phyloP scores from a whole-genome alignment of 2,329 filamentous ascomycete species.

The Pseudocercospora musae region DNA sequence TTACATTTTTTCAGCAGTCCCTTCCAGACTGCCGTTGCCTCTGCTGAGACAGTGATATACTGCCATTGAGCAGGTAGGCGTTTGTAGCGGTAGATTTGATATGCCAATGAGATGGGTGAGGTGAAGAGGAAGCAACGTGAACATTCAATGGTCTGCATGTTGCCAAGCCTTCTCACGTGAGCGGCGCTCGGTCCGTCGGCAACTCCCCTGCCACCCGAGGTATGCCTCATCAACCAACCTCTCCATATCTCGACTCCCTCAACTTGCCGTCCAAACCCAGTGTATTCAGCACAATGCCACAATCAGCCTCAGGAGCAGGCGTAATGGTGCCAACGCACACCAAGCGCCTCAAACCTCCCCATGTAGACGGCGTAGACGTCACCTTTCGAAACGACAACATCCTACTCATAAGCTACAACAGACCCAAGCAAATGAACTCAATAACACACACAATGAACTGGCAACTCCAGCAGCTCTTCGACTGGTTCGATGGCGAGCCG shows the following conservation, averaged over 20 bases:
- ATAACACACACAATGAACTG: constrained; percentile 43
- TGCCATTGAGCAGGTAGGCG: too few relatives aligned
- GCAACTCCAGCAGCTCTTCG: constrained; percentile 49
- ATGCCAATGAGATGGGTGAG: neutral
- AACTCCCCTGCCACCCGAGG: neutral
- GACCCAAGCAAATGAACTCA: constrained; percentile 47
- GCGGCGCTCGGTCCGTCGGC: neutral
- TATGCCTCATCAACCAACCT: too few relatives aligned
- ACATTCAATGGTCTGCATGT: neutral
- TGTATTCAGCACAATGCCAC: neutral
- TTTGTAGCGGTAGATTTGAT: too few relatives aligned
- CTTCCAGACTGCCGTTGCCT: too few relatives aligned
- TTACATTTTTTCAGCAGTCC: too few relatives aligned
- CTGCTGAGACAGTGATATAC: too few relatives aligned
- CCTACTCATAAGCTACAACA: constrained; percentile 52
- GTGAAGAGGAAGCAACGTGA: neutral
- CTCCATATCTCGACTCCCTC: too few relatives aligned
- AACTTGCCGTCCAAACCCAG: too few relatives aligned
- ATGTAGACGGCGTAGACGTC: constrained; percentile 30
- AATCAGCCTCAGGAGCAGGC: neutral
- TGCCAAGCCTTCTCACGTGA: neutral
- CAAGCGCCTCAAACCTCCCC: constrained; percentile 24
- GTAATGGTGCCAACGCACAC: neutral
- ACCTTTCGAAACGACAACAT: constrained; percentile 47
- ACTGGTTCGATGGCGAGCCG: constrained; percentile 49